Base-by-base conservation (phyloP, 2,329 filamentous ascomycete genomes). In the Aciculosporium take region DNA sequence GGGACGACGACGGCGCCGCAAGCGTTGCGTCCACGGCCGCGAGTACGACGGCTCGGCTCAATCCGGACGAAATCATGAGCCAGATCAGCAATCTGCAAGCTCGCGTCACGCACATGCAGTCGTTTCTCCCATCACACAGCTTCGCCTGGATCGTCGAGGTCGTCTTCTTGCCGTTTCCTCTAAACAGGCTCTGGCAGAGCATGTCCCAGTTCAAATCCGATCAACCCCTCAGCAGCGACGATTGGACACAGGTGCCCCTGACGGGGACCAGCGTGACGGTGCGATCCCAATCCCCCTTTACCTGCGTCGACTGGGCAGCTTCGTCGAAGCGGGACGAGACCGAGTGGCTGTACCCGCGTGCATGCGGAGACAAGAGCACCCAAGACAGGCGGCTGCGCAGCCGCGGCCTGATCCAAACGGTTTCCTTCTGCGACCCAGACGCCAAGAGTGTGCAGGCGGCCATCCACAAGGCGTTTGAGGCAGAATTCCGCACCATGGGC, bases 101-200 rank as follows among this genome's bases (percentile, higher is more conserved):
- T 3, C 68, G 72, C 46, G 60, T 76, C 37, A 58, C 64, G 24
- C 65, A 72, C 33, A 64, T 84, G 8, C 78, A 82, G 55, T 68
- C 69, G 5, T 63, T 71, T 8, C 58, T 76, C 24, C 81, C 83
- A n/a, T 76, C 80, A 0, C 65, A 66, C 23, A 59, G 62, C 32
- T 67, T 73, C 31, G 80, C 82, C 0, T 87, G 82, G 80, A 74
- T 82, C 48, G 64, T 89, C 2, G 82, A 88, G 53, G 79, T 88
- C 4, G 76, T 88, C 1, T 76, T 87, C 43, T 57, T 88, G 7
- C 84, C 84, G 1, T 89, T 84, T 56, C 67, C 70, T 1, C 59
- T 77, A 6, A 72, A 68, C 49, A 68, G 65, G 18, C 51, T 78
- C 5, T 78, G 74, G 74, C 62, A 72, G 44, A 62, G 64, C 34